phyloP scores from a whole-genome alignment of 805 yeast genomes.

The Wickerhamiella sergipiensis region DNA sequence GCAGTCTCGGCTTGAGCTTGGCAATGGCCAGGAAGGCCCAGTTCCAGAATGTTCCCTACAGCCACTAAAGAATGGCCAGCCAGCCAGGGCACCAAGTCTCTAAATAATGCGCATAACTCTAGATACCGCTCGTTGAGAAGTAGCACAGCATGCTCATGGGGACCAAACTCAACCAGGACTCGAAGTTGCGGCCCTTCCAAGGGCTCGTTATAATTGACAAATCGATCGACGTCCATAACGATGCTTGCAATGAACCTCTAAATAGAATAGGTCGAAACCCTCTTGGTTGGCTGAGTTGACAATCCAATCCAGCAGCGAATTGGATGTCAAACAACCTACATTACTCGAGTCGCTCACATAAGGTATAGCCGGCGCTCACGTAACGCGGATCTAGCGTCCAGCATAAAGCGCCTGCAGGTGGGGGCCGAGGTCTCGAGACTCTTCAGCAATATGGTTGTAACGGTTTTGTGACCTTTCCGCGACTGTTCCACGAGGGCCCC shows the following conservation, averaged over 20 bases:
- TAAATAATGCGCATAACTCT: background rate
- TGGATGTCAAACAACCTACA: background rate
- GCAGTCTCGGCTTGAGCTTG: background rate
- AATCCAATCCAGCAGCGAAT: conserved; percentile 3
- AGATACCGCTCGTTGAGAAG: conserved; percentile 1
- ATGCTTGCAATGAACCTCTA: too few species aligned
- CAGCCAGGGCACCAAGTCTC: background rate
- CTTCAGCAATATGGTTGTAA: too few species aligned
- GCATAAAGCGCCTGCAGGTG: too few species aligned
- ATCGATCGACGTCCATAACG: background rate
- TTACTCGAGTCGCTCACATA: too few species aligned
- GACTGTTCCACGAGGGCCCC: too few species aligned
- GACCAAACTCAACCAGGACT: conserved; percentile 3
- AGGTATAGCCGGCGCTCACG: background rate
- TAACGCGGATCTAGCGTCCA: too few species aligned
- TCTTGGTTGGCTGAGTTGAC: background rate
- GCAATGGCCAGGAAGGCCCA: background rate
- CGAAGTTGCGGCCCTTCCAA: conserved; percentile 4
- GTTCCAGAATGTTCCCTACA: background rate
- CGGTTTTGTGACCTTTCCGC: too few species aligned
- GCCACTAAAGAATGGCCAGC: background rate
- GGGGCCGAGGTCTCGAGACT: too few species aligned
- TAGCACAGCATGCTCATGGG: conserved; percentile 2
- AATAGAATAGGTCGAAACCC: too few species aligned
- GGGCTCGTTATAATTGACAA: conserved; percentile 7